Evolutionary conservation across 2,329 filamentous ascomycete species (phyloP).

Genomic region (Aspergillus sp.): DNA sequence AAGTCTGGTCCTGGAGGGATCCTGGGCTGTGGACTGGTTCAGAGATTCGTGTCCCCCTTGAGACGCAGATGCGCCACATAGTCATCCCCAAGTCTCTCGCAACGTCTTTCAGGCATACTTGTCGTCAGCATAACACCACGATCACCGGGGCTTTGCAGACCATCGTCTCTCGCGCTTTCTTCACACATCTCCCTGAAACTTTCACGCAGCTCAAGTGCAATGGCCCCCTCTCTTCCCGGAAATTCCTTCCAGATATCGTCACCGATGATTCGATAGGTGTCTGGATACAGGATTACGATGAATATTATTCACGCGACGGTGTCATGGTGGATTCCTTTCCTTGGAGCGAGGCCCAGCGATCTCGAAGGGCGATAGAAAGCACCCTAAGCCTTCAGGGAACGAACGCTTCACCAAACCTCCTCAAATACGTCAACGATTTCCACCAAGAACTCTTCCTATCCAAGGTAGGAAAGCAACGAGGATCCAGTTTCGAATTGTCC

Average conservation of each 20-base stretch:
- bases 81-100: conserved; percentile 26
- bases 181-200: conserved; percentile 22
- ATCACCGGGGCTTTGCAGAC: conserved; percentile 37
- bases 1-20: conserved; percentile 23
- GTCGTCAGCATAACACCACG: conserved; percentile 34
- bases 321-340: conserved; percentile 18
- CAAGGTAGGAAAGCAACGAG: conserved; percentile 34
- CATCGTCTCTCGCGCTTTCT: conserved; percentile 32
- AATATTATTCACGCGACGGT: conserved; percentile 19
- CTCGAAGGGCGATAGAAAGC: conserved; percentile 23
- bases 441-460: conserved; percentile 29
- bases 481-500: conserved; percentile 39
- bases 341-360: conserved; percentile 28
- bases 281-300: conserved; percentile 29
- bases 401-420: conserved; percentile 30
- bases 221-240: conserved; percentile 34
- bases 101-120: conserved; percentile 22
- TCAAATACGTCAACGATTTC: conserved; percentile 37
- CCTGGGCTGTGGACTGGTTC: conserved; percentile 32
- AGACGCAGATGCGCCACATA: conserved; percentile 24
- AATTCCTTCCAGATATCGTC: conserved; percentile 29
- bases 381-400: conserved; percentile 21
- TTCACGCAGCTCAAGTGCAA: conserved; percentile 26
- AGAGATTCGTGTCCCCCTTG: conserved; percentile 15
- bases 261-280: conserved; percentile 33